Evolutionary conservation across 331 rosid species (phyloP).

Genomic region (Spiraea crenata): DNA sequence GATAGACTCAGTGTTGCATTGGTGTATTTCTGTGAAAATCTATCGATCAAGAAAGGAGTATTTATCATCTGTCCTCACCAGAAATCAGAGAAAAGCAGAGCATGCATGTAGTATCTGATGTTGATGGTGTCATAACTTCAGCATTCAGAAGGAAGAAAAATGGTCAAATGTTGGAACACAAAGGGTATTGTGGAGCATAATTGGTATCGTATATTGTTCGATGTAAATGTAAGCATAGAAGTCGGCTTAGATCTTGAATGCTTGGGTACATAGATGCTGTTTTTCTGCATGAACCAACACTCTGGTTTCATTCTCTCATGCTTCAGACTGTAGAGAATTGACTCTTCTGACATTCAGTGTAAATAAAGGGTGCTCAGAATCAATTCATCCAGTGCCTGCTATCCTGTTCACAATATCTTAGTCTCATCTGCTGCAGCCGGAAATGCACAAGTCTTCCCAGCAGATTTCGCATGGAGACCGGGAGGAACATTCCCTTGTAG

Average conservation of each 20-base stretch:
- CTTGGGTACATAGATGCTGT: background rate
- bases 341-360: too few species aligned
- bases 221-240: background rate
- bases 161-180: background rate
- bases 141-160: background rate
- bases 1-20: background rate
- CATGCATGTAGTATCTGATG: constrained; percentile 3
- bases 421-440: background rate
- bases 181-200: background rate
- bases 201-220: background rate
- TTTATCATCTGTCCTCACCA: background rate
- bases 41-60: constrained; percentile 4
- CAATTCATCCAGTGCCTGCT: background rate
- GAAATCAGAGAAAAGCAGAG: background rate
- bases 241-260: background rate
- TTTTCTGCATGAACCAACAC: background rate
- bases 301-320: background rate
- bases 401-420: background rate
- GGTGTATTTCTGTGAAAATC: background rate
- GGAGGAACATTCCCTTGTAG: background rate
- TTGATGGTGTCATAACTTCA: background rate
- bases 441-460: constrained; percentile 2
- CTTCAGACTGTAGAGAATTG: background rate
- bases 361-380: too few species aligned
- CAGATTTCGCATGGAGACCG: background rate